These are phyloP conservation scores for Cyberlindnera americana DNA, from an alignment of 805 yeast species.

Conservation along the genomic window DNA sequence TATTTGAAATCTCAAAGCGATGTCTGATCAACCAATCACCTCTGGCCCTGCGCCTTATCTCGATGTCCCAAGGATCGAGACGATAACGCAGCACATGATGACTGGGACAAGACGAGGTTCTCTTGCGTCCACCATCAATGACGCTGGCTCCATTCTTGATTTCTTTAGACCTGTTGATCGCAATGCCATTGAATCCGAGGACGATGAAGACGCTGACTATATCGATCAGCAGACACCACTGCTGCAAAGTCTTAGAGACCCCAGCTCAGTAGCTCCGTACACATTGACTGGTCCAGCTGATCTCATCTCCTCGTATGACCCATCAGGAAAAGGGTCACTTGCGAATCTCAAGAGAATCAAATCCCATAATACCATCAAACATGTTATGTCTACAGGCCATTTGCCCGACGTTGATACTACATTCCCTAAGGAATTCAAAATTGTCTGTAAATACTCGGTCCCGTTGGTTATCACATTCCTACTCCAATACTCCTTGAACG, in stretches of 20 bases:
- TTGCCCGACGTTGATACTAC: conserved; percentile 25
- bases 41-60: conserved; percentile 26
- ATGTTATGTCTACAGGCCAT: conserved; percentile 24
- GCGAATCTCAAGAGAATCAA: conserved; percentile 25
- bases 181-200: conserved; percentile 10
- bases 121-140: conserved; percentile 14
- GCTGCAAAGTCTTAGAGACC: conserved; percentile 21
- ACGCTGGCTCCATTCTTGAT: conserved; percentile 26
- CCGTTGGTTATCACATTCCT: conserved; percentile 67
- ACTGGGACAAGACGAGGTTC: conserved; percentile 22
- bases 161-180: conserved; percentile 20
- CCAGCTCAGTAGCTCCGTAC: conserved; percentile 10
- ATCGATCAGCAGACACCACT: conserved; percentile 23
- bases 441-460: conserved; percentile 42
- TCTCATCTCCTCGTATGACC: conserved; percentile 16
- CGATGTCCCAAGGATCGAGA: conserved; percentile 25
- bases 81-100: conserved; percentile 23
- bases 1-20: background rate
- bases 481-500: conserved; percentile 67
- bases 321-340: conserved; percentile 23
- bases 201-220: conserved; percentile 11
- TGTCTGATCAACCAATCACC: conserved; percentile 18
- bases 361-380: conserved; percentile 26
- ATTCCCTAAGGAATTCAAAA: conserved; percentile 41
- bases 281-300: conserved; percentile 13